A percentile compares a stretch with the other conserved stretches of the same genome.
These are phyloP conservation scores for Pichia scutulata DNA, from an alignment of 805 yeast species.

Conservation along the genomic window DNA sequence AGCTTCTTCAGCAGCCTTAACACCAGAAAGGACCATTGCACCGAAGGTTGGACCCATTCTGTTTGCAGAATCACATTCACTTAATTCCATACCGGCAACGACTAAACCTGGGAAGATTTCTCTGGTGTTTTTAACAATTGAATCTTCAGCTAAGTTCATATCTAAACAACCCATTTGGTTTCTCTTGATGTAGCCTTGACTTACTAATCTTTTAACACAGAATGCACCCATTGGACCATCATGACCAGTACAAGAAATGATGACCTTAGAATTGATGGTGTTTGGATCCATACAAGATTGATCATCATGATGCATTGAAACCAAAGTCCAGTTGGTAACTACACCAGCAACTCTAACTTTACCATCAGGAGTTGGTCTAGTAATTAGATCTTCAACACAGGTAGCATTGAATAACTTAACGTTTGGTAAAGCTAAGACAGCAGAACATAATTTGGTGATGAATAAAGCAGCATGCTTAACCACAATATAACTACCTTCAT, in stretches of 20 bases:
- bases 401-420: constrained; percentile 75
- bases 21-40: constrained; percentile 73
- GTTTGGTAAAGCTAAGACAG: constrained; percentile 63
- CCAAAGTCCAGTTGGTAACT: constrained; percentile 78
- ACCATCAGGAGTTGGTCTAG: constrained; percentile 56
- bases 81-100: constrained; percentile 73
- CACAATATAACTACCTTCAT: constrained; percentile 73
- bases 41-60: constrained; percentile 85
- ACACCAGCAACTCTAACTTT: constrained; percentile 67
- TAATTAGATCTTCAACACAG: constrained; percentile 72
- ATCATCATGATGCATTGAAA: constrained; percentile 64
- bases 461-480: constrained; percentile 76
- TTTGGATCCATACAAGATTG: constrained; percentile 82
- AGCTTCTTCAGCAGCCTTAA: constrained; percentile 61
- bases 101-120: constrained; percentile 56
- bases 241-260: constrained; percentile 70
- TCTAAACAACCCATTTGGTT: constrained; percentile 73
- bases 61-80: constrained; percentile 69
- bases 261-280: constrained; percentile 58
- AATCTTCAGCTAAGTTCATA: constrained; percentile 73
- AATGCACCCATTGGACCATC: constrained; percentile 83
- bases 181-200: constrained; percentile 38
- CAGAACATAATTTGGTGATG: constrained; percentile 53
- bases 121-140: constrained; percentile 61
- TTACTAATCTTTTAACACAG: constrained; percentile 60